These are phyloP conservation scores for Boletus reticuloceps DNA, from an alignment of 768 basidiomycete species.

Conservation along the genomic window DNA sequence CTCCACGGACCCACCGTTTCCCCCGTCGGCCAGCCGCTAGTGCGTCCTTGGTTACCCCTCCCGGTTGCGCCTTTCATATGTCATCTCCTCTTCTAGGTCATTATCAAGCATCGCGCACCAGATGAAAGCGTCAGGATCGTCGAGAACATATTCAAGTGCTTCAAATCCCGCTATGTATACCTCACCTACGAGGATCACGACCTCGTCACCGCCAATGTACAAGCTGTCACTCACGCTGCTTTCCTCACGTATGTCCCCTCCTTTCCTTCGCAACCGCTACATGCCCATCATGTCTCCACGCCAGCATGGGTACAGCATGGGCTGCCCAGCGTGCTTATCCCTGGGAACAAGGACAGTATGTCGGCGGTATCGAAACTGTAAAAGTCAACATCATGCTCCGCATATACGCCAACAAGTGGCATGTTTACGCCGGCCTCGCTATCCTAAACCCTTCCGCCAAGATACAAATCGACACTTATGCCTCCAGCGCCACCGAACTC, in stretches of 20 bases:
- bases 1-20: conserved; percentile 91
- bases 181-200: conserved; percentile 97
- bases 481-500: conserved; percentile 78
- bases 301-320: conserved; percentile 99
- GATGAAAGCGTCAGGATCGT: conserved; percentile 73
- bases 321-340: conserved; percentile 73
- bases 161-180: conserved; percentile 85
- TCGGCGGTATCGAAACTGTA: conserved; percentile 95
- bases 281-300: conserved; percentile 3
- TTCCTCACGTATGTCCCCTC: conserved; percentile 72
- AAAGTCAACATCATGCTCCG: conserved; percentile 95
- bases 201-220: conserved; percentile 94
- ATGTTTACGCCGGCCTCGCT: conserved; percentile 98
- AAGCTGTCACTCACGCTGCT: conserved; percentile 97
- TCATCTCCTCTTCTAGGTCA: conserved; percentile 49
- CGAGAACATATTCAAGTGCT: conserved; percentile 75
- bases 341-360: conserved; percentile 94
- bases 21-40: conserved; percentile 86
- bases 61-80: not conserved
- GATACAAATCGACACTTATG: conserved; percentile 88
- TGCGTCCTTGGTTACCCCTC: conserved; percentile 34
- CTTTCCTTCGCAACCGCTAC: not conserved
- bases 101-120: conserved; percentile 84
- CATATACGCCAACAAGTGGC: conserved; percentile 97
- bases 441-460: conserved; percentile 92